Conservation (phyloP, 164 flowering plant species). For the Nymphaea colorata region DNA sequence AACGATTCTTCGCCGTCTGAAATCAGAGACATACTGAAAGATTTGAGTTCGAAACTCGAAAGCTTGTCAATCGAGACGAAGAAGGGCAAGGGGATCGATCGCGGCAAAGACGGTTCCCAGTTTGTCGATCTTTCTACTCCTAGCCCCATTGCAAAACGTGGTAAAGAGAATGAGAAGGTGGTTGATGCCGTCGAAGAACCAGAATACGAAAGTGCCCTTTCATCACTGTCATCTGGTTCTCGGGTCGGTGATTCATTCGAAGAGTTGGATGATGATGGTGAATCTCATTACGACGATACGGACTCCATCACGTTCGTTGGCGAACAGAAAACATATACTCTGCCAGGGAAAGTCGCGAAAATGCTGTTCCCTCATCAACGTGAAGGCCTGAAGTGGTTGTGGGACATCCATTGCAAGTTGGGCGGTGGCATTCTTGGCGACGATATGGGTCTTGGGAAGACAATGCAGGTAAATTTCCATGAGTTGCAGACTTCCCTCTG, state of each 20-base stretch:
- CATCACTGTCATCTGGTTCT: constrained; percentile 26
- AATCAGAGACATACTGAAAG: constrained; percentile 61
- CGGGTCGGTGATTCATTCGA: constrained; percentile 4
- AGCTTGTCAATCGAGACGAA: constrained; percentile 56
- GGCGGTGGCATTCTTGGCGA: constrained; percentile 96
- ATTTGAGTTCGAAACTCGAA: constrained; percentile 57
- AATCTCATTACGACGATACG: constrained; percentile 7
- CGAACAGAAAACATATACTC: constrained; percentile 25
- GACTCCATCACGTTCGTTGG: constrained; percentile 32
- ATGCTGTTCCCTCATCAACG: constrained; percentile 91
- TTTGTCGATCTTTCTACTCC: not conserved
- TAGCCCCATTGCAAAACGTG: not conserved
- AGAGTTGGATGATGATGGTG: not conserved
- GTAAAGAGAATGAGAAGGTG: not conserved
- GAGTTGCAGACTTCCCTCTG: not conserved
- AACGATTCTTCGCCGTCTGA: constrained; percentile 34
- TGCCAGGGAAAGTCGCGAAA: constrained; percentile 53
- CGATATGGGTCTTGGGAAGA: constrained; percentile 98
- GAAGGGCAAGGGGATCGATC: constrained; percentile 11
- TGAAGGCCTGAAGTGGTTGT: constrained; percentile 86
- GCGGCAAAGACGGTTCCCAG: constrained; percentile 5
- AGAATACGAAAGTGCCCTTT: constrained; percentile 23
- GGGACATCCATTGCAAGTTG: constrained; percentile 79
- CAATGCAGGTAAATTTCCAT: constrained; percentile 67
- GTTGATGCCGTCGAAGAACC: constrained; percentile 9